Conservation (phyloP, 306 rosid species). For the Lathyrus aphaca region DNA sequence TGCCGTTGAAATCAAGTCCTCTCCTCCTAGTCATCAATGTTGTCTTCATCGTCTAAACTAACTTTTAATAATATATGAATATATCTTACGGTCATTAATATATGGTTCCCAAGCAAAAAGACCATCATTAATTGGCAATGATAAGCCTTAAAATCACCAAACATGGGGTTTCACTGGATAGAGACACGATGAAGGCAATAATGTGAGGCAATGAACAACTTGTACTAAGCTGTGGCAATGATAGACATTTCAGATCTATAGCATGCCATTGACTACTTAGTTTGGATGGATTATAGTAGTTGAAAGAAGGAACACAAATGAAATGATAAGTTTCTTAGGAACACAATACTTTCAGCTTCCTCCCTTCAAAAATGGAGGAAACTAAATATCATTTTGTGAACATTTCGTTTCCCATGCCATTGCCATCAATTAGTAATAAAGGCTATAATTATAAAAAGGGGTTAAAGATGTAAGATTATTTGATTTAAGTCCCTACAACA, state of each 20-base stretch:
- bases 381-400: constrained; percentile 4
- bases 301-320: constrained; percentile 26
- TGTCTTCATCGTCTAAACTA: neutral
- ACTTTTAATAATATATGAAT: neutral
- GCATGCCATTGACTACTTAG: neutral
- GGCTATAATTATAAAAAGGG: neutral
- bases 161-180: neutral
- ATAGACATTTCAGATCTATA: neutral
- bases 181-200: neutral
- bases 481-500: neutral
- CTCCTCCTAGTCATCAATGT: neutral
- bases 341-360: neutral
- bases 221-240: neutral
- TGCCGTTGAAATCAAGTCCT: neutral
- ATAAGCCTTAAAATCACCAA: neutral
- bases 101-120: neutral
- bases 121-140: neutral
- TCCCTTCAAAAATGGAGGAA: neutral
- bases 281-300: neutral
- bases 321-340: constrained; percentile 16
- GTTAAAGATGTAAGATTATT: neutral
- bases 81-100: neutral
- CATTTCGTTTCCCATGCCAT: constrained; percentile 5
- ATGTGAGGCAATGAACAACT: neutral
- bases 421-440: neutral